Evolutionary conservation across 345 rosid species (phyloP), one percentile per base, ranked within the genome.

Genomic region (Leavenworthia alabamica): DNA sequence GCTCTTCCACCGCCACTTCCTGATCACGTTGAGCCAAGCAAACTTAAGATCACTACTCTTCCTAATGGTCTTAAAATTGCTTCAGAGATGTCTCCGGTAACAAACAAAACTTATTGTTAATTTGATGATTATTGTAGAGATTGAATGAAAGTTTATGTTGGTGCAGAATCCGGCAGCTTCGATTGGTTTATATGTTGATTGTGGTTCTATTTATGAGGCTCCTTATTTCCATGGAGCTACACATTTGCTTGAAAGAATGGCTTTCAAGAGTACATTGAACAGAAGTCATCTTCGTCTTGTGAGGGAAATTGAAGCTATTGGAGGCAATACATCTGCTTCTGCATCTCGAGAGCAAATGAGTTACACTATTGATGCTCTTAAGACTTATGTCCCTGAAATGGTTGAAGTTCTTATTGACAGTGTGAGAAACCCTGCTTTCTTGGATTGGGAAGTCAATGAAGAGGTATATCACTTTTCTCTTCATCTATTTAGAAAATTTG

Each of bases 361-460:
- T 7, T 88, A 85, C 73, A 83, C 84, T 41, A 60, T 81, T 66
- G 86, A 81, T 78, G 86, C 86, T 70, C 70, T 86, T 41, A 88
- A 85, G 74, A 83, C 83, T 24, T 81, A 80, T 70, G 77, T 83
- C 4, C 89, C 89, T 62, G 78, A 80, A 75, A 80, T 85, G 89
- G 88, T 83, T 23, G 92, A 85, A 66, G 77, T 88, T 73, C 86
- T 85, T 57, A 39, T 88, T 66, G 89, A 85, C 67, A 78, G 74
- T 49, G 83, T 83, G 32, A 76, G 89, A 66, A 88, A 85, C 66
- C 89, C 92, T 48, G 87, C 78, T 37, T 88, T 88, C 79, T 67
- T 88, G 73, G 92, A 88, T 61, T 88, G 92, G 92, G 96, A 85
- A 74, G 80, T 88, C 37, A 79, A 73, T 60, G 92, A 85, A 72